Conservation (phyloP, 75 land plant genomes). For the Pinus taeda region DNA sequence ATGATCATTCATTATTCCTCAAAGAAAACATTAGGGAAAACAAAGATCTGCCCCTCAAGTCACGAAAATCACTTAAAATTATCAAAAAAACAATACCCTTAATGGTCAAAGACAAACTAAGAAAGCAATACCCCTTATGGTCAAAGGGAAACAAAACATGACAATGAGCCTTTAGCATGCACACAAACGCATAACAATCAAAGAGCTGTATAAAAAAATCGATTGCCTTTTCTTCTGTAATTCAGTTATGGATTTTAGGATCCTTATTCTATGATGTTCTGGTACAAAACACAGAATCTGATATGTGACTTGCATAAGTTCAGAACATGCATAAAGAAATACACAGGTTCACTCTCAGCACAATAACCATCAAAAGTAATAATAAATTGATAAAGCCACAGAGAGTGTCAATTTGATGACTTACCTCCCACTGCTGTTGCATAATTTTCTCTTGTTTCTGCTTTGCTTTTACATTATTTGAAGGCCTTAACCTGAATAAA, state of each 20-base stretch:
- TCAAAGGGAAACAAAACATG: background rate
- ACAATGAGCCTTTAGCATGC: background rate
- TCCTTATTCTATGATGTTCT: background rate
- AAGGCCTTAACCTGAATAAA: constrained; percentile 37
- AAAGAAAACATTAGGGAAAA: background rate
- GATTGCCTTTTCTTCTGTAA: background rate
- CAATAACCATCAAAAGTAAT: background rate
- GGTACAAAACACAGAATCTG: background rate
- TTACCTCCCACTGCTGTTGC: constrained; percentile 43
- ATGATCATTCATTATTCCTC: background rate
- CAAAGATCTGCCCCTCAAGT: background rate
- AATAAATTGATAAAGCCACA: background rate
- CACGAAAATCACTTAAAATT: too few relatives aligned
- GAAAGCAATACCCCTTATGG: too few relatives aligned
- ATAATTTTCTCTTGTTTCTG: constrained; percentile 25
- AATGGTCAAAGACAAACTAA: background rate
- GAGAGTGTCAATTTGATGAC: background rate
- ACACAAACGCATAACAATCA: too few relatives aligned
- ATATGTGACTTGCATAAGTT: background rate
- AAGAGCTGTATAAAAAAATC: too few relatives aligned
- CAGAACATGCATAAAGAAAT: background rate
- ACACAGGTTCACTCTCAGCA: background rate
- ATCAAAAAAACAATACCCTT: background rate
- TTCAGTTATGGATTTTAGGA: background rate
- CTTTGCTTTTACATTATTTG: constrained; percentile 30